Evolutionary conservation across 176 grass and related monocot genomes (phyloP).

Genomic region (Ensete ventricosum): DNA sequence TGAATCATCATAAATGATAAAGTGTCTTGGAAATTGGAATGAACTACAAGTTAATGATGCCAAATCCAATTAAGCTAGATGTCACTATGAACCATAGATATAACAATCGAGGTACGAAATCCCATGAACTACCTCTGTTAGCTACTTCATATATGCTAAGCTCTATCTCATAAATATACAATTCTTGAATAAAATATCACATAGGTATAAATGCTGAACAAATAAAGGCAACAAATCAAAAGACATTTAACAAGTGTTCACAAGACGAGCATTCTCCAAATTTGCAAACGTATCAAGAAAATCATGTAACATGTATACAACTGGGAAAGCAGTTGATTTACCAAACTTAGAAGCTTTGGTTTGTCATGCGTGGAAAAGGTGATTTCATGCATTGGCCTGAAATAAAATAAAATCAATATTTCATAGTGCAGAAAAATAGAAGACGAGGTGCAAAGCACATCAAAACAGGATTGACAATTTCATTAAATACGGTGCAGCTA

Average conservation of each 20-base stretch:
- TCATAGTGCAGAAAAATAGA: slow-evolving; percentile 14
- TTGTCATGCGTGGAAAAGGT: slow-evolving; percentile 93
- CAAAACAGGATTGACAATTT: neutral
- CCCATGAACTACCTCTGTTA: no score
- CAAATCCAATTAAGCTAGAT: neutral
- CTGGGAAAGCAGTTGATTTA: slow-evolving; percentile 28
- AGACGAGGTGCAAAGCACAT: neutral
- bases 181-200: neutral
- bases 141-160: neutral
- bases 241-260: neutral
- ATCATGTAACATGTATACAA: neutral
- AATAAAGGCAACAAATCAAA: neutral
- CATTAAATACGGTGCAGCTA: neutral
- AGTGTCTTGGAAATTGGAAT: neutral
- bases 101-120: neutral
- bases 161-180: neutral
- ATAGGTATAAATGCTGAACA: neutral
- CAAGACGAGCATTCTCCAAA: neutral
- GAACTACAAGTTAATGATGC: neutral
- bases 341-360: slow-evolving; percentile 97
- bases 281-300: neutral
- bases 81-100: neutral
- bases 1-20: no score
- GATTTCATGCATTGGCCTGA: slow-evolving; percentile 99
- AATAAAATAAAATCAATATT: slow-evolving; percentile 27